Base-by-base conservation (phyloP, 805 yeast genomes). In the Ascoidea asiatica region DNA sequence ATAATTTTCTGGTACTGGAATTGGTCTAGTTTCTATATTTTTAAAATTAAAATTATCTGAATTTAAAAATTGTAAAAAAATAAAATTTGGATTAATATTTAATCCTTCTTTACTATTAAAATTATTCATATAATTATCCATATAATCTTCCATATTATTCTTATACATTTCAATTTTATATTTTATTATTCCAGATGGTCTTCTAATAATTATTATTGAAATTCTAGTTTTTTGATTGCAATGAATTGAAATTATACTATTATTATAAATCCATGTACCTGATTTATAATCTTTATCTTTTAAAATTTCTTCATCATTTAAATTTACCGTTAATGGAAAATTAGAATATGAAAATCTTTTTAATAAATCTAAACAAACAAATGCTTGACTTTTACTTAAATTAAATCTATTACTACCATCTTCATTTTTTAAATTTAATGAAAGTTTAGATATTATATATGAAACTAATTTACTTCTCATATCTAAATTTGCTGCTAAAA, bases 281-380 rank as follows among this genome's bases (percentile, higher is more conserved):
- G 53, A 42, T 4, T 47, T 55, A 18, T 45, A 58, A n/a, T 47
- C 49, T 40, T 42, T 37, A 20, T 46, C 48, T 15, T 29, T 29
- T 15, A 29, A 29, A 7, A 50, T 19, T 18, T 54, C 48, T 21
- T 47, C 48, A 21, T 44, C 45, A 7, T 41, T 38, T 23, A 50
- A 38, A 23, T 49, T 44, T 19, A 48, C 52, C 5, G 40, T 36
- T 47, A 46, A 29, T 42, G 47, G 60, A 48, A 52, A 60, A 50
- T 81, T 79, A 6, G 83, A 67, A 52, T 72, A 79, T 0, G 89
- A 71, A 56, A 77, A 84, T 47, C 90, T 65, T 5, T 73, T 61
- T 22, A 87, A 69, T 48, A 86, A 65, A 56, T 87, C 95, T 46
- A 81, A 56, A 46, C 72, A 73, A 1, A 86, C 84, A 48, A 75